phyloP scores from a whole-genome alignment of 805 yeast species.

The Myxozyma sirexii region DNA sequence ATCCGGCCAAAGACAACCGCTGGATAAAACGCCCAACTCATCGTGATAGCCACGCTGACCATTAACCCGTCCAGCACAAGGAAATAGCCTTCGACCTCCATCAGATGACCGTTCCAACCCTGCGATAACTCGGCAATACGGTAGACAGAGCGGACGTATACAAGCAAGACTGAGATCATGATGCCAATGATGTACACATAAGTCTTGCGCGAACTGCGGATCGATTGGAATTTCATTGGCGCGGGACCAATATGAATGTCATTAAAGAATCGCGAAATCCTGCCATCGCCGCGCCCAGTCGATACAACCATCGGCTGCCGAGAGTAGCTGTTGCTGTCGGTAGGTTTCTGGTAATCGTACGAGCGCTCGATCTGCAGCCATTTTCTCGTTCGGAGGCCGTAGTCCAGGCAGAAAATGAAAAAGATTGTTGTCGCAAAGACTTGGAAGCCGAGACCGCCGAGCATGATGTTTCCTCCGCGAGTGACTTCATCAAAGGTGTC shows the following conservation, averaged over 20 bases:
- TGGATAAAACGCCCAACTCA: conserved; percentile 21
- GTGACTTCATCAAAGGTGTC: conserved; percentile 40
- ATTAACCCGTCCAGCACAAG: conserved; percentile 58
- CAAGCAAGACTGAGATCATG: conserved; percentile 41
- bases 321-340: background rate
- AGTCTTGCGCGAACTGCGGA: conserved; percentile 12
- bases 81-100: conserved; percentile 57
- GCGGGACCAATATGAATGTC: background rate
- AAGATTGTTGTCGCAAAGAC: conserved; percentile 70
- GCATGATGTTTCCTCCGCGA: conserved; percentile 65
- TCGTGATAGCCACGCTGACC: conserved; percentile 49
- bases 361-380: background rate
- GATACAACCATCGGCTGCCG: background rate
- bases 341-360: background rate
- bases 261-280: background rate
- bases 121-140: conserved; percentile 66
- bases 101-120: conserved; percentile 66
- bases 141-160: conserved; percentile 67
- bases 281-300: background rate
- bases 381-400: background rate
- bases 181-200: background rate
- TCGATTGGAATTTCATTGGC: conserved; percentile 12
- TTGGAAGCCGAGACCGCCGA: conserved; percentile 78
- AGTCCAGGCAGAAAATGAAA: conserved; percentile 37
- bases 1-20: conserved; percentile 21